These are phyloP conservation scores for Isatis tinctoria DNA, from an alignment of 345 rosid genomes.

Conservation along the genomic window DNA sequence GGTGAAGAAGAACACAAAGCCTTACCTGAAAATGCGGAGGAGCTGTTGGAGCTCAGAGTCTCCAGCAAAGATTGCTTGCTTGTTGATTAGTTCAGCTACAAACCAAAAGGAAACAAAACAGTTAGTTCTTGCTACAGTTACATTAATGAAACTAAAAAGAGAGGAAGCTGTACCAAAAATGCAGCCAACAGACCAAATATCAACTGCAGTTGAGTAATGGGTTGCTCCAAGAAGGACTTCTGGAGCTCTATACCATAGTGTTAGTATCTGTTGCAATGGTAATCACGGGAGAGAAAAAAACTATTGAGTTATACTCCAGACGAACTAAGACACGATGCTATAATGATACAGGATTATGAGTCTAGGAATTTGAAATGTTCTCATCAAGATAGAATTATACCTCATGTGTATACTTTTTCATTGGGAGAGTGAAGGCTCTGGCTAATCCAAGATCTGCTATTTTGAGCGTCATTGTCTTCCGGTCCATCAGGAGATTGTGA, in stretches of 20 bases:
- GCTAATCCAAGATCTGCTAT: constrained; percentile 97
- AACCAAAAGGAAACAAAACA: constrained; percentile 3
- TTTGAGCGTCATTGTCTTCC: constrained; percentile 66
- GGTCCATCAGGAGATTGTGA: constrained; percentile 86
- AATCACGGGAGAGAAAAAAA: neutral
- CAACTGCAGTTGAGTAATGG: constrained; percentile 96
- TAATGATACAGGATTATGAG: neutral
- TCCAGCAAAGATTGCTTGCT: constrained; percentile 87
- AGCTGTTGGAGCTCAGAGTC: constrained; percentile 97
- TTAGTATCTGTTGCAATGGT: constrained; percentile 53
- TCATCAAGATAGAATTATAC: constrained; percentile 6
- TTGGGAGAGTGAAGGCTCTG: constrained; percentile 79
- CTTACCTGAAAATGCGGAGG: constrained; percentile 80
- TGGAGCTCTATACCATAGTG: constrained; percentile 95
- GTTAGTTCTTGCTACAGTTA: neutral
- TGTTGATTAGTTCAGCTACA: constrained; percentile 76
- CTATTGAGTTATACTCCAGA: neutral
- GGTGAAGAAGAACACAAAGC: constrained; percentile 10
- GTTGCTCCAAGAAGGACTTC: constrained; percentile 95
- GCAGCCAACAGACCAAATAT: constrained; percentile 95
- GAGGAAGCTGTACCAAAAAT: constrained; percentile 57
- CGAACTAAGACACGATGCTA: too few relatives aligned
- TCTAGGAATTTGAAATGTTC: neutral
- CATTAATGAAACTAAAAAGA: neutral
- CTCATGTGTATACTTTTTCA: constrained; percentile 64